These are phyloP conservation scores for Trichophyton simii DNA, from an alignment of 2,329 filamentous ascomycete species.

Conservation along the genomic window DNA sequence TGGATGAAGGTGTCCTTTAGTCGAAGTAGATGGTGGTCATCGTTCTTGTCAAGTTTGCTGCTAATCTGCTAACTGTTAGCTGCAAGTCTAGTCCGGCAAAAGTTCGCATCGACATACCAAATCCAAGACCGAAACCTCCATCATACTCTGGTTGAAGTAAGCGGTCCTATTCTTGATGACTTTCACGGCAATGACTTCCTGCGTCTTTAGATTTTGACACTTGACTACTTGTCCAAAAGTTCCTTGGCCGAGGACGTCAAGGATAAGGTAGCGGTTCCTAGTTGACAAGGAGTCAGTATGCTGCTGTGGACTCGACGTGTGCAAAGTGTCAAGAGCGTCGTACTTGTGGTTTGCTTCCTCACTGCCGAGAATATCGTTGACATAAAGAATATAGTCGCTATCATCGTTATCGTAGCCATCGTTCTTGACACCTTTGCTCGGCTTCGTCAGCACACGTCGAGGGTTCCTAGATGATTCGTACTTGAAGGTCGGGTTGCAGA, in stretches of 20 bases:
- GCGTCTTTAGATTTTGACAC: conserved; percentile 95
- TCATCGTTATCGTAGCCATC: conserved; percentile 99
- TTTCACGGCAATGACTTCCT: conserved; percentile 97
- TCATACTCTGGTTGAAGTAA: conserved; percentile 99
- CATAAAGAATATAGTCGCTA: conserved; percentile 97
- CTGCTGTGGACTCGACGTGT: neutral
- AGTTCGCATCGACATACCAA: conserved; percentile 46
- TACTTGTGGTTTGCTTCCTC: conserved; percentile 97
- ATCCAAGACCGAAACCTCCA: conserved; percentile 97
- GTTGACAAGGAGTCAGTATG: conserved; percentile 10
- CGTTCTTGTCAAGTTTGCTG: conserved; percentile 97
- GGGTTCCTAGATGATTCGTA: conserved; percentile 97
- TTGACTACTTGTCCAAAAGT: conserved; percentile 99
- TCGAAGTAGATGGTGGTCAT: conserved; percentile 88
- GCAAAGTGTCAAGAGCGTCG: conserved; percentile 19
- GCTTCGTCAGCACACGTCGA: conserved; percentile 88
- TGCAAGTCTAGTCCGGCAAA: neutral
- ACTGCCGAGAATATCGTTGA: conserved; percentile 95
- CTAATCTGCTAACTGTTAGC: conserved; percentile 53
- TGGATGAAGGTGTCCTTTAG: conserved; percentile 98
- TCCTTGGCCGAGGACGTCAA: conserved; percentile 92
- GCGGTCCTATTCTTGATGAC: conserved; percentile 98
- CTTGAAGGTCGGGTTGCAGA: conserved; percentile 96
- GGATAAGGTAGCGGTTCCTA: conserved; percentile 87
- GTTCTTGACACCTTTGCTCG: conserved; percentile 96